A percentile compares a stretch with the other conserved stretches of the same genome.
These are phyloP conservation scores for Cynanchum wilfordii DNA, from an alignment of 257 asterid genomes.

Conservation along the genomic window DNA sequence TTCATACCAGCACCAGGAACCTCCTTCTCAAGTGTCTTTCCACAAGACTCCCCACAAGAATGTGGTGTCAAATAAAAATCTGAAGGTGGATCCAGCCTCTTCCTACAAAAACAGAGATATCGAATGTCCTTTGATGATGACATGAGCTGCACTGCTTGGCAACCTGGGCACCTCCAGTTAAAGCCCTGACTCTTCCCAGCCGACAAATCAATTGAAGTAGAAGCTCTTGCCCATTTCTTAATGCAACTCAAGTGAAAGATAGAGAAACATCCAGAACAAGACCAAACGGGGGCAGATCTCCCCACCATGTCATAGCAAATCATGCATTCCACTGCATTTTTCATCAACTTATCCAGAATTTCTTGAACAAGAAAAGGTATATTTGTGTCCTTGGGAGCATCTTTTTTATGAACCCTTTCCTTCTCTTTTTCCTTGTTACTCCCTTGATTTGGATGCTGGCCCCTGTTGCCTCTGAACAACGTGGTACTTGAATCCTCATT, in stretches of 20 bases:
- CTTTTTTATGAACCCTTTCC: constrained; percentile 33
- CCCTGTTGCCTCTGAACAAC: constrained; percentile 30
- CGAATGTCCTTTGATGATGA: constrained; percentile 78
- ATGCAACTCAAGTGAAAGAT: constrained; percentile 82
- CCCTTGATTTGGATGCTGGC: constrained; percentile 31
- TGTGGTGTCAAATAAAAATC: constrained; percentile 95
- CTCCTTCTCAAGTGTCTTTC: constrained; percentile 76
- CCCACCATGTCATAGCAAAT: constrained; percentile 96
- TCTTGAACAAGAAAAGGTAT: constrained; percentile 92
- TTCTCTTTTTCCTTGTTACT: constrained; percentile 31
- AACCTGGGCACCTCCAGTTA: constrained; percentile 99
- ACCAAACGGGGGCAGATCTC: constrained; percentile 87
- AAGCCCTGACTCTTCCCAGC: constrained; percentile 79
- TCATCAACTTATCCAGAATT: constrained; percentile 80
- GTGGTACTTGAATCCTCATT: constrained; percentile 27
- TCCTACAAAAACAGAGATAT: constrained; percentile 83
- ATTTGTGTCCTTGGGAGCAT: constrained; percentile 33
- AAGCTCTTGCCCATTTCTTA: constrained; percentile 98
- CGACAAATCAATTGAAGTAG: constrained; percentile 74
- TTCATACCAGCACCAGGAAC: constrained; percentile 50
- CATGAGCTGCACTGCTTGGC: constrained; percentile 85
- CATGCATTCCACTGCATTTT: constrained; percentile 90
- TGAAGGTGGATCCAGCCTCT: constrained; percentile 82
- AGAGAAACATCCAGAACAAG: constrained; percentile 88
- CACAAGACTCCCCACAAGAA: constrained; percentile 98